These are phyloP conservation scores for Globisporangium polare DNA, from an alignment of 352 stramenopile species.

Conservation along the genomic window DNA sequence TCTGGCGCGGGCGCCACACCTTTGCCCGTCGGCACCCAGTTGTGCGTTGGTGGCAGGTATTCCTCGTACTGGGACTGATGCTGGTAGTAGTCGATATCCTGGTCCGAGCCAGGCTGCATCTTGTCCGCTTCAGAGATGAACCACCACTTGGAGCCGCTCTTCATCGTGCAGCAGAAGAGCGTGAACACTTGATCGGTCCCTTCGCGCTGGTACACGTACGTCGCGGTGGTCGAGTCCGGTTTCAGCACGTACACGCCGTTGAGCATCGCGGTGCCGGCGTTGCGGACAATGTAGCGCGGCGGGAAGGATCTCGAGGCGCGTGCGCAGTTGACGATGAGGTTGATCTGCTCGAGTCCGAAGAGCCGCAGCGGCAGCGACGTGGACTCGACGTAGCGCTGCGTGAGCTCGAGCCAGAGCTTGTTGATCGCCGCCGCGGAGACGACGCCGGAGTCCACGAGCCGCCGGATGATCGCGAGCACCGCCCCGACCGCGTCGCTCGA, in stretches of 20 bases:
- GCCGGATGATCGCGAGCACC: conserved; percentile 77
- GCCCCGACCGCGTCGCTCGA: conserved; percentile 73
- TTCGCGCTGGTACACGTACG: conserved; percentile 69
- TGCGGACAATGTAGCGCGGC: conserved; percentile 80
- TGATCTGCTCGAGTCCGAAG: conserved; percentile 94
- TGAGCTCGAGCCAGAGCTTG: conserved; percentile 78
- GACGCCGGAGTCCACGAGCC: conserved; percentile 65
- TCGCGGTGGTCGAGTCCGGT: conserved; percentile 50
- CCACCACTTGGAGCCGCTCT: conserved; percentile 98
- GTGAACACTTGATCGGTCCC: conserved; percentile 86
- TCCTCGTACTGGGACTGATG: conserved; percentile 95
- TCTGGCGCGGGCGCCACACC: conserved; percentile 68
- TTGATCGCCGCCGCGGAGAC: conserved; percentile 57
- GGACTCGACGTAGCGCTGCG: conserved; percentile 85
- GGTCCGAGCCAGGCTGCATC: conserved; percentile 95
- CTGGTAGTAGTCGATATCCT: conserved; percentile 99
- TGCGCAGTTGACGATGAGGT: conserved; percentile 89
- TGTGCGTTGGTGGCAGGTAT: conserved; percentile 80
- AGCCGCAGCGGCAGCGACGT: conserved; percentile 91
- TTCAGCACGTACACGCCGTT: conserved; percentile 94
- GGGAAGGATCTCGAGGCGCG: conserved; percentile 83
- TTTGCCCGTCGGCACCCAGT: conserved; percentile 88
- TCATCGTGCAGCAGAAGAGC: conserved; percentile 97
- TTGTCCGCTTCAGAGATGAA: conserved; percentile 98
- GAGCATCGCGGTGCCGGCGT: conserved; percentile 88